phyloP scores from a whole-genome alignment of 345 rosid genomes.

The Sisymbrium altissimum region DNA sequence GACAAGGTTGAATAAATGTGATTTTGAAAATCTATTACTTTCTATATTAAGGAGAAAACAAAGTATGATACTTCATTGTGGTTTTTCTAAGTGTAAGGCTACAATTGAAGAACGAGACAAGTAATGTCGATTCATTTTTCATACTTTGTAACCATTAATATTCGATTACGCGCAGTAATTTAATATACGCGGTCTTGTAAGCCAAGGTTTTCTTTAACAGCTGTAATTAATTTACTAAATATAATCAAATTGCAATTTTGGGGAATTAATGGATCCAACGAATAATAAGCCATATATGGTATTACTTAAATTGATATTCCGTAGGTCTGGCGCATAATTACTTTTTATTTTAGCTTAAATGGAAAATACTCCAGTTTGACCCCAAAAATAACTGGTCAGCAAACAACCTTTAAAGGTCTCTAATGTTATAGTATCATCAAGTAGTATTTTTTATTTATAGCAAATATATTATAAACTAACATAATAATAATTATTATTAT shows the following conservation, averaged over 20 bases:
- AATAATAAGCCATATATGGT: neutral
- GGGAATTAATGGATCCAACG: neutral
- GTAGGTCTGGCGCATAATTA: neutral
- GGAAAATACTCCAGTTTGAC: neutral
- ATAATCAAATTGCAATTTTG: neutral
- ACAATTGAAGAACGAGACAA: slow-evolving; percentile 22
- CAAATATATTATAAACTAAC: neutral
- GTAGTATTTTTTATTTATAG: neutral
- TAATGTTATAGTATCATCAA: neutral
- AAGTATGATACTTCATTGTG: neutral
- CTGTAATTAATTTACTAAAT: neutral
- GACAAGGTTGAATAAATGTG: neutral
- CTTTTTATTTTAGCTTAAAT: neutral
- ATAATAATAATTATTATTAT: neutral
- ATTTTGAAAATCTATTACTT: neutral
- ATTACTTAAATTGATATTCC: neutral
- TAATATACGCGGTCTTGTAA: slow-evolving; percentile 16
- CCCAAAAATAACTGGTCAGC: neutral
- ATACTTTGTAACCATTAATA: neutral
- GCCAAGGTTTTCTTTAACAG: neutral
- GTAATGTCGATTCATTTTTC: neutral
- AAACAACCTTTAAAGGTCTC: neutral
- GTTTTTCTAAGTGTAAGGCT: neutral
- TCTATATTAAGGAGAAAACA: neutral
- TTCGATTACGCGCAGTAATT: neutral